Percentiles rank a stretch among this genome's conserved stretches.
Evolutionary conservation across 2,329 filamentous ascomycete genomes (phyloP).

Genomic region (Chalaropsis thielavioides): DNA sequence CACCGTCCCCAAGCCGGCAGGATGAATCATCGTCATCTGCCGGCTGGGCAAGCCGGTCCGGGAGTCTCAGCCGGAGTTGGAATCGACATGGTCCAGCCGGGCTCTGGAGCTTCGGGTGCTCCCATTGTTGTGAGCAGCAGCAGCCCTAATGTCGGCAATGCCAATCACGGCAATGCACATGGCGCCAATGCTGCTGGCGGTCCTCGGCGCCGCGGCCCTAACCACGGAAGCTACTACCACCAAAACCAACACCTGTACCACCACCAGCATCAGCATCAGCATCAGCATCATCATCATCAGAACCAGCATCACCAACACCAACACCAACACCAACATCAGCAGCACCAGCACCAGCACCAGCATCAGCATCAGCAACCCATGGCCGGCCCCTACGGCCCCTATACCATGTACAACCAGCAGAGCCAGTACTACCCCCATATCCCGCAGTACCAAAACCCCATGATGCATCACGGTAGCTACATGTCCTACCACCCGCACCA

Average conservation of each 20-base stretch:
- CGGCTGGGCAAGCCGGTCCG: slow-evolving; percentile 55
- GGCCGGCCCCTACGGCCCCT: slow-evolving; percentile 3
- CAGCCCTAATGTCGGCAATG: background rate
- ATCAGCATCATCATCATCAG: slow-evolving; percentile 19
- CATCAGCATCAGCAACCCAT: slow-evolving; percentile 20
- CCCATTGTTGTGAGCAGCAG: slow-evolving; percentile 13
- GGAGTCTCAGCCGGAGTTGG: slow-evolving; percentile 23
- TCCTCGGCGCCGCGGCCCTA: slow-evolving; percentile 23
- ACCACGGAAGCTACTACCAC: slow-evolving; percentile 4
- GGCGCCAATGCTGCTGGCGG: slow-evolving; percentile 25
- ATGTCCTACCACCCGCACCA: slow-evolving; percentile 31
- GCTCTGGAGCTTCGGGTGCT: slow-evolving; percentile 8
- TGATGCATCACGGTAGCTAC: slow-evolving; percentile 29
- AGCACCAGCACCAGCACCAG: slow-evolving; percentile 24
- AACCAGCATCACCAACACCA: slow-evolving; percentile 20
- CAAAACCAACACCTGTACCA: slow-evolving; percentile 21
- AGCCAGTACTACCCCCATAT: slow-evolving; percentile 24
- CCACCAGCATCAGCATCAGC: slow-evolving; percentile 23
- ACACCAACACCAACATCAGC: slow-evolving; percentile 23
- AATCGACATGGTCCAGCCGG: slow-evolving; percentile 20
- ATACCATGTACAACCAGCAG: slow-evolving; percentile 19
- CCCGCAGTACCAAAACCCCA: slow-evolving; percentile 28
- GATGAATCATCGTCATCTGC: slow-evolving; percentile 66
- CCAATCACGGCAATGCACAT: slow-evolving; percentile 24
- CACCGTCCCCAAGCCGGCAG: slow-evolving; percentile 48